Evolutionary conservation across 495 filamentous ascomycete species (phyloP).

Genomic region (Talaromyces thailandensis): DNA sequence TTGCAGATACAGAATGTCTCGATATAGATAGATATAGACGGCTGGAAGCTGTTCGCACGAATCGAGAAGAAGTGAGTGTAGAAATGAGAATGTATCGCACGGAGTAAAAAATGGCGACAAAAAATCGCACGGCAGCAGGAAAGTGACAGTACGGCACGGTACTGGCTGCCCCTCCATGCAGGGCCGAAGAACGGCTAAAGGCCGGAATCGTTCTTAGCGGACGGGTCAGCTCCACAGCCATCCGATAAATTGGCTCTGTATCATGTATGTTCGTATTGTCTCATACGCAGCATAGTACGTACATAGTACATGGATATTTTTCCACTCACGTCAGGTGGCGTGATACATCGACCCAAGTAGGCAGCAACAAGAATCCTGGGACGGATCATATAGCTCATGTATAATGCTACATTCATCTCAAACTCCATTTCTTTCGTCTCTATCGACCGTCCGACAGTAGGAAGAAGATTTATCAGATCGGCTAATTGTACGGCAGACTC

Average conservation of each 20-base stretch:
- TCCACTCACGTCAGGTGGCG: background rate
- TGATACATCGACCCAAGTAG: background rate
- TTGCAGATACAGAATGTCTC: background rate
- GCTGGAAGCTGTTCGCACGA: too few relatives aligned
- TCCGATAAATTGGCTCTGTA: background rate
- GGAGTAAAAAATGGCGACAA: background rate
- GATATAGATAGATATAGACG: background rate
- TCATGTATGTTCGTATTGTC: background rate
- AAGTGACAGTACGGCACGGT: background rate
- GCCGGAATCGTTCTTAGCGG: background rate
- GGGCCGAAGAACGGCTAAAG: constrained; percentile 1
- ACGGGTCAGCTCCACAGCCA: background rate
- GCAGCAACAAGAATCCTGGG: background rate
- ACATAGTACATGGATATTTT: background rate
- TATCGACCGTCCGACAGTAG: background rate
- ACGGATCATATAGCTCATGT: background rate
- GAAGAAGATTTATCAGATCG: background rate
- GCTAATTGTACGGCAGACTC: background rate
- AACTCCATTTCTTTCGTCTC: background rate
- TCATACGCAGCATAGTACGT: background rate
- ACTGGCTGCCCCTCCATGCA: background rate
- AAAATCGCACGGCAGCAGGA: background rate
- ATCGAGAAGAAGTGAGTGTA: background rate
- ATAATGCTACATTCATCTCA: background rate
- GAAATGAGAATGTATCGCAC: background rate